Evolutionary conservation across 2,329 filamentous ascomycete species (phyloP).

Genomic region (Didymella arachidicola): DNA sequence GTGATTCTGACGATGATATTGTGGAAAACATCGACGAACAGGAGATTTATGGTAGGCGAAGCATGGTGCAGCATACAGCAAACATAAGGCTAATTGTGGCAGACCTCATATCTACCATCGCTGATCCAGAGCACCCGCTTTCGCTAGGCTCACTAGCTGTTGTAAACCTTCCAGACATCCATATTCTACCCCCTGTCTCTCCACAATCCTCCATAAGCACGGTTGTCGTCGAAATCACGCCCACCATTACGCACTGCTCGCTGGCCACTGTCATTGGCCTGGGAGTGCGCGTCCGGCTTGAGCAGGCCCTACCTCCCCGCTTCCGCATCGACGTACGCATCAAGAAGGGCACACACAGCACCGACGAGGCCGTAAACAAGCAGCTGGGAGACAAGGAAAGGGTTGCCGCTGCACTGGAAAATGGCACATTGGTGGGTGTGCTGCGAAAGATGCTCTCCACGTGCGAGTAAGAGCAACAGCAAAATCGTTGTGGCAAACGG

Average conservation of each 20-base stretch:
- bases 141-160: constrained; percentile 93
- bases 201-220: constrained; percentile 70
- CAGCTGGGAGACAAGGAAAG: constrained; percentile 96
- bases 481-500: neutral
- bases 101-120: constrained; percentile 95
- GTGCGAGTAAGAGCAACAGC: constrained; percentile 63
- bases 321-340: constrained; percentile 93
- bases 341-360: constrained; percentile 94
- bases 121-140: constrained; percentile 94
- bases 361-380: constrained; percentile 95
- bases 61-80: constrained; percentile 4
- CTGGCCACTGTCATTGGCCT: constrained; percentile 95
- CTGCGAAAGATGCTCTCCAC: constrained; percentile 93
- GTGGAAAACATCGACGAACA: constrained; percentile 93
- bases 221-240: constrained; percentile 88
- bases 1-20: constrained; percentile 63
- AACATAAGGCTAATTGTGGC: constrained; percentile 30
- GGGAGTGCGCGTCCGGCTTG: constrained; percentile 87
- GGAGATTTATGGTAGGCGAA: constrained; percentile 81
- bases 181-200: constrained; percentile 73
- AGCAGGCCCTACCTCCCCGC: constrained; percentile 88
- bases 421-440: constrained; percentile 86
- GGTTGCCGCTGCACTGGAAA: constrained; percentile 93
- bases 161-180: constrained; percentile 93
- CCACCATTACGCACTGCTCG: constrained; percentile 96